Conservation (phyloP, 1,284 basidiomycete species). For the Neonothopanus nambi region DNA sequence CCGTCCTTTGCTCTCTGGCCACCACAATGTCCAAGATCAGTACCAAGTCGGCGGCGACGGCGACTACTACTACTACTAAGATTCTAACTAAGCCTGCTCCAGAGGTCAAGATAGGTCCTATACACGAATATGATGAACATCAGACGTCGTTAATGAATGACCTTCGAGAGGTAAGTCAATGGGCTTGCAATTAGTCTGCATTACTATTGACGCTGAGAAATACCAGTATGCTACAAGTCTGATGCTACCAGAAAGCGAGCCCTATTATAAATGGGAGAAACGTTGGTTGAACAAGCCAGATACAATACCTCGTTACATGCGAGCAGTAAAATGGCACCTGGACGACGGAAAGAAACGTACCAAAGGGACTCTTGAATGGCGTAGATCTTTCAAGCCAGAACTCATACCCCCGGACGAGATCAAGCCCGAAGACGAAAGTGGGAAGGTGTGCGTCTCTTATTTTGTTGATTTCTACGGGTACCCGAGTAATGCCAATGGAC, state of each 20-base stretch:
- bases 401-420: slow-evolving; percentile 79
- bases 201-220: slow-evolving; percentile 22
- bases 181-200: slow-evolving; percentile 5
- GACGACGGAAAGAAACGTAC: slow-evolving; percentile 78
- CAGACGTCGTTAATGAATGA: slow-evolving; percentile 49
- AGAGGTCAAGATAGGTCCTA: slow-evolving; percentile 48
- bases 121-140: slow-evolving; percentile 61
- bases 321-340: slow-evolving; percentile 81
- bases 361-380: slow-evolving; percentile 77
- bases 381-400: slow-evolving; percentile 80
- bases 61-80: slow-evolving; percentile 10
- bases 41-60: background rate
- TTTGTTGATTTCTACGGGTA: background rate
- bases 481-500: slow-evolving; percentile 38
- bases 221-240: slow-evolving; percentile 65
- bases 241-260: slow-evolving; percentile 62
- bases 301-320: slow-evolving; percentile 79
- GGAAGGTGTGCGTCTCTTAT: slow-evolving; percentile 72
- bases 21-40: background rate
- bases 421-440: slow-evolving; percentile 76
- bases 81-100: slow-evolving; percentile 35
- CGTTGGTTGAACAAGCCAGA: slow-evolving; percentile 75
- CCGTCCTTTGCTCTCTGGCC: no score
- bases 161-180: slow-evolving; percentile 54
- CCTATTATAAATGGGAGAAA: slow-evolving; percentile 74